A percentile compares a stretch with the other conserved stretches of the same genome.
These are phyloP conservation scores for Apiospora rasikravindrae DNA, from an alignment of 2,329 filamentous ascomycete species.

Conservation along the genomic window DNA sequence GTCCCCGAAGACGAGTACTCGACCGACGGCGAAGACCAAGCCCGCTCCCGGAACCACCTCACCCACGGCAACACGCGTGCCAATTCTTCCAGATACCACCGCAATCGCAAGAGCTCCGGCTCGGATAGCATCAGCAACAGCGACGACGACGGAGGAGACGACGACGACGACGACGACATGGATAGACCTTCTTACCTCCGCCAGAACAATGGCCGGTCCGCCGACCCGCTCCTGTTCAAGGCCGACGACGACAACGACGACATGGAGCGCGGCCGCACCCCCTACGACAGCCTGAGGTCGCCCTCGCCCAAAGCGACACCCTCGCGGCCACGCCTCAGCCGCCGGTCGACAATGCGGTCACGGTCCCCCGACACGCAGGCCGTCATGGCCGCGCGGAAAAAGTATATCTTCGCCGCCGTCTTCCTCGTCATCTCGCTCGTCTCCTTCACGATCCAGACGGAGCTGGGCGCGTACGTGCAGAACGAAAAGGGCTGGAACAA, in stretches of 20 bases:
- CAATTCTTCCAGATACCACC: not conserved
- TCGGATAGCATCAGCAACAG: conserved; percentile 25
- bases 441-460: conserved; percentile 92
- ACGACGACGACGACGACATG: conserved; percentile 46
- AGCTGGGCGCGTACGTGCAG: conserved; percentile 94
- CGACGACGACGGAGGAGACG: conserved; percentile 43
- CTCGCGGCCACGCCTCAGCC: conserved; percentile 49
- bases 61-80: not conserved
- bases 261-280: conserved; percentile 34
- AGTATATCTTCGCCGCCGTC: conserved; percentile 85
- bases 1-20: conserved; percentile 30
- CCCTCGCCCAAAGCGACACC: conserved; percentile 36
- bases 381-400: conserved; percentile 71
- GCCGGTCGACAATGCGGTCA: conserved; percentile 75
- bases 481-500: conserved; percentile 93
- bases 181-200: conserved; percentile 48
- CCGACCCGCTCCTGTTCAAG: conserved; percentile 47
- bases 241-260: conserved; percentile 35
- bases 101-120: conserved; percentile 24
- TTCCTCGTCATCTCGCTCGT: conserved; percentile 85
- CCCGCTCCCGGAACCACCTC: not conserved
- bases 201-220: conserved; percentile 52
- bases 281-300: conserved; percentile 33
- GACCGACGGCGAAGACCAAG: conserved; percentile 23
- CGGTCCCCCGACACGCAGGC: conserved; percentile 72